Evolutionary conservation across 1,284 basidiomycete genomes (phyloP), one percentile per base, ranked within the genome.

Genomic region (Melanopsichium pennsylvanicum): DNA sequence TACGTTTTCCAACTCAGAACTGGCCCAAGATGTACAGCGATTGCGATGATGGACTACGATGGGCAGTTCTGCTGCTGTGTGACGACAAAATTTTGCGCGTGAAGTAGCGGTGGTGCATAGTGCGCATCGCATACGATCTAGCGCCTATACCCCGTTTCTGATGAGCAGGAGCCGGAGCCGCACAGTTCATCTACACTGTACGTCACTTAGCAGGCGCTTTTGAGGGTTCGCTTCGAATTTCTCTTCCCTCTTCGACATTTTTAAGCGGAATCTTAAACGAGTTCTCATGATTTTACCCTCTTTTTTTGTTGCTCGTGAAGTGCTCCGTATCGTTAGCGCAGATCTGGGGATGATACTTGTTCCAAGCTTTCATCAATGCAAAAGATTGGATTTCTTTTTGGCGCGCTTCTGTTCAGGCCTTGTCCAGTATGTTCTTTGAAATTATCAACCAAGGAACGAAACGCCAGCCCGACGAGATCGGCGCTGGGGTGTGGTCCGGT

Each of bases 171-270:
- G 37, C 55, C 40, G 44, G n/a, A 48, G 32, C 34, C 56, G 59
- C 52, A 50, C 18, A 29, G 36, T 50, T 39, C 35, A 37, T 39
- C 45, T 48, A n/a, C 48, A 54, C 56, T 63, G 60, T n/a, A 63
- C 60, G 54, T 43, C 54, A 63, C 60, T 37, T 43, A 36, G 49
- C 60, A 22, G 48, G 35, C 48, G 51, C 48, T 63, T 47, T 49
- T 27, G 31, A 19, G 29, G 46, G 37, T 33, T 48, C 32, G 22
- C 32, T 26, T 29, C 36, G 33, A 27, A 16, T 42, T 37, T 36
- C 16, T 13, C 40, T 18, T 46, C 26, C 26, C 29, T 37, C 22
- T 56, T 33, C 19, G 9, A 19, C 27, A 10, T 23, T 25, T 19
- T 47, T 26, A n/a, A 19, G 29, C 18, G 16, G 42, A 35, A 44